These are phyloP conservation scores for Eucalyptus pauciflora DNA, from an alignment of 345 rosid species.

Conservation along the genomic window DNA sequence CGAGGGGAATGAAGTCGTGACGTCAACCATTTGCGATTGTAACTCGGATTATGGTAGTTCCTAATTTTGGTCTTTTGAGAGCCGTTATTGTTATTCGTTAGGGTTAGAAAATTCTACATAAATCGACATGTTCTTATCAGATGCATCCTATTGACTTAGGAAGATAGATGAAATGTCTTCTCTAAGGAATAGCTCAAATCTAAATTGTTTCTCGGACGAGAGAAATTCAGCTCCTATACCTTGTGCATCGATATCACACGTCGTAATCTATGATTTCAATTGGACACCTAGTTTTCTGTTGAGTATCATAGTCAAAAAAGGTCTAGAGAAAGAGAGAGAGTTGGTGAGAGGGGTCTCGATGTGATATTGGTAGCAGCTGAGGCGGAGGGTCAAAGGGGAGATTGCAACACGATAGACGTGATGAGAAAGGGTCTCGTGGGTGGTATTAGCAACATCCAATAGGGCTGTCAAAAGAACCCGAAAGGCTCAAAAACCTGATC, in stretches of 20 bases:
- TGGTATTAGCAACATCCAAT: background rate
- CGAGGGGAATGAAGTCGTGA: background rate
- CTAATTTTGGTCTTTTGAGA: background rate
- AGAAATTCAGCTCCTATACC: background rate
- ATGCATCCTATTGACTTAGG: background rate
- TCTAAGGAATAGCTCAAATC: background rate
- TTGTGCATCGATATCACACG: background rate
- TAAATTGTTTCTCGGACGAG: background rate
- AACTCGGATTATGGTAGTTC: background rate
- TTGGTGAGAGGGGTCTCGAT: background rate
- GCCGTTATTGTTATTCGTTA: background rate
- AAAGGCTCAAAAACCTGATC: background rate
- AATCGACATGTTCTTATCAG: background rate
- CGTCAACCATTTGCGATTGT: background rate
- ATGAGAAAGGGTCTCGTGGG: background rate
- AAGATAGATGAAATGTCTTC: background rate
- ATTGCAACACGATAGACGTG: rapidly evolving
- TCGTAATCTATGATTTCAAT: background rate
- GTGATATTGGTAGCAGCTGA: background rate
- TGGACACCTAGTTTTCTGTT: background rate
- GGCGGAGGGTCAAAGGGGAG: background rate
- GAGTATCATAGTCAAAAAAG: background rate
- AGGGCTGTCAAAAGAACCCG: background rate
- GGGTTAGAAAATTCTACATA: background rate
- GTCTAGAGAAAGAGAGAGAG: background rate